These are phyloP conservation scores for Beauveria caledonica DNA, from an alignment of 2,329 filamentous ascomycete species.

Conservation along the genomic window DNA sequence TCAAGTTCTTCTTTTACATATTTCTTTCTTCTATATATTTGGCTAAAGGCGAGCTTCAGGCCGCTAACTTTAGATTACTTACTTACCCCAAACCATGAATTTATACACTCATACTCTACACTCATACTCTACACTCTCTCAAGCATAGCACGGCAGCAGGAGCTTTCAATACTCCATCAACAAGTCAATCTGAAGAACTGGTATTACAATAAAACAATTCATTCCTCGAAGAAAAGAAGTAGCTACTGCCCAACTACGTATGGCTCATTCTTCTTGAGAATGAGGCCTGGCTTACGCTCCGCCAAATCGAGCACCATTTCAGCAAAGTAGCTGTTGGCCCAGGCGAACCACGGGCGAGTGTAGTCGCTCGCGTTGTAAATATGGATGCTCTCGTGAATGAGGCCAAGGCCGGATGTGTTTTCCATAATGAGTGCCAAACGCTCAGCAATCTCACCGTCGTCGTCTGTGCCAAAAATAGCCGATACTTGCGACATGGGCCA, in stretches of 20 bases:
- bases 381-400: constrained; percentile 42
- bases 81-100: too few relatives aligned
- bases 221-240: too few relatives aligned
- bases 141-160: too few relatives aligned
- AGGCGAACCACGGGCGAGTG: constrained; percentile 39
- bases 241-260: constrained; percentile 1
- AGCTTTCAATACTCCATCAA: neutral
- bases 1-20: neutral
- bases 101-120: too few relatives aligned
- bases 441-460: constrained; percentile 26
- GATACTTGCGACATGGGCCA: constrained; percentile 52
- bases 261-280: constrained; percentile 32
- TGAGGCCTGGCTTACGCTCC: constrained; percentile 69
- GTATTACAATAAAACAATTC: too few relatives aligned
- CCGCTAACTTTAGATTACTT: too few relatives aligned
- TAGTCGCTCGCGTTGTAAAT: constrained; percentile 31
- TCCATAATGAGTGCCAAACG: constrained; percentile 31
- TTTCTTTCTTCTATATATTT: neutral
- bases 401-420: constrained; percentile 32
- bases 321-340: constrained; percentile 35
- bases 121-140: too few relatives aligned
- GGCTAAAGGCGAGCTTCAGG: neutral
- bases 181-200: neutral
- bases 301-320: constrained; percentile 61
- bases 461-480: constrained; percentile 38